Base-by-base conservation (phyloP, 495 filamentous ascomycete species). In the Echria macrotheca region DNA sequence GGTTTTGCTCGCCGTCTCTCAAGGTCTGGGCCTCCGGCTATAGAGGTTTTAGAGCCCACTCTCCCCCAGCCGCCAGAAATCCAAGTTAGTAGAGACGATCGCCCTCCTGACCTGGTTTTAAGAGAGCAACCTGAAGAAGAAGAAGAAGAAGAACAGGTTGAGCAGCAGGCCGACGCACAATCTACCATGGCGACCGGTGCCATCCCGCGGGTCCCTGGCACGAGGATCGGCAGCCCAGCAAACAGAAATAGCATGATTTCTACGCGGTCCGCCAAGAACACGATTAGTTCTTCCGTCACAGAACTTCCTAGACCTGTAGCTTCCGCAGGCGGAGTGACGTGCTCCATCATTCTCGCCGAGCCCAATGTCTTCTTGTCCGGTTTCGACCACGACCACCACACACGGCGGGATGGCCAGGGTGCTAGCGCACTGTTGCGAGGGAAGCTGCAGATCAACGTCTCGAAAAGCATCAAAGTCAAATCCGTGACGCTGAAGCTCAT, bases 391-490 rank as follows among this genome's bases (percentile, higher is more conserved):
- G 78, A 83, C 49, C 84, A 87, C 44, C 73, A 77, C 19, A 73
- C 68, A 31, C 76, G 81, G 6, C 80, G 86, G 38, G 82, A 61
- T 3, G 57, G 46, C 5, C 64, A 67, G 15, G 66, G 71, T 37
- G 65, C 82, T 19, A 89, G 87, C 9, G 85, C 94, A 5, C 86
- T 98, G 59, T 71, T 98, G 10, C 78, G 93, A 39, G 93, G 93
- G 5, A 89, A 82, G 60, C 68, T 98, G 46, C 82, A 86, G 61
- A 63, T 98, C 43, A 83, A 83, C 52, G 77, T 96, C 8, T 85
- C 84, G 32, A 98, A 97, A 67, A 85, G 83, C 56, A 83, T 89
- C 31, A 98, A 98, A 71, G 85, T 98, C 51, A 96, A 95, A 73
- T 83, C 89, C n/a, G 79, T 98, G 23, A 87, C 86, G 4, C 71